Conservation (phyloP, 2,329 filamentous ascomycete genomes). For the Verticillium nubilum region DNA sequence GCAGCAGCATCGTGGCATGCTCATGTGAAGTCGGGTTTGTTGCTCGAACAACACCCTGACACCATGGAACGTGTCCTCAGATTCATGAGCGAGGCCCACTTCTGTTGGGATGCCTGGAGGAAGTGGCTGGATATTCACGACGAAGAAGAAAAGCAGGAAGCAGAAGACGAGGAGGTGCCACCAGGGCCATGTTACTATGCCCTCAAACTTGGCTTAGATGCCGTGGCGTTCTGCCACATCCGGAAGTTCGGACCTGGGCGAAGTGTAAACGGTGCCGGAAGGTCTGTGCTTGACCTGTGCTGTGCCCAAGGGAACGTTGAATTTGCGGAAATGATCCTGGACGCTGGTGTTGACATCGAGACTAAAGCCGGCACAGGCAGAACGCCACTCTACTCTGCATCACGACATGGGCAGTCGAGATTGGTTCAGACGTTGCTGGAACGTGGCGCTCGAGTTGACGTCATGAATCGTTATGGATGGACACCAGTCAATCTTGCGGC, state of each 20-base stretch:
- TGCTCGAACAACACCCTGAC: background rate
- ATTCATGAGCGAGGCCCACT: background rate
- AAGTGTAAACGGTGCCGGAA: too few relatives aligned
- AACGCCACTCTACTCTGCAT: background rate
- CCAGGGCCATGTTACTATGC: background rate
- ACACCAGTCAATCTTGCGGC: too few relatives aligned
- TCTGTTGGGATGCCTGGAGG: background rate
- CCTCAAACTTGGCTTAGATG: background rate
- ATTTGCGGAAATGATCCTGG: background rate
- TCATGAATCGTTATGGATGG: too few relatives aligned
- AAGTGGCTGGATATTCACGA: background rate
- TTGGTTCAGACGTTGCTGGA: too few relatives aligned
- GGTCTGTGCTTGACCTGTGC: background rate
- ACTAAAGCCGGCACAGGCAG: background rate
- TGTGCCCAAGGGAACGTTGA: background rate
- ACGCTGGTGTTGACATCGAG: background rate
- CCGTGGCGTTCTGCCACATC: background rate
- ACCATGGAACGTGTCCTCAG: background rate
- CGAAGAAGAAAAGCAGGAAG: background rate
- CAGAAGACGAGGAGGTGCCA: background rate
- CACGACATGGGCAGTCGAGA: too few relatives aligned
- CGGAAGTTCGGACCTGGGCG: background rate
- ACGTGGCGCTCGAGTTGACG: too few relatives aligned
- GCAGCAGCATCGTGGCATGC: background rate
- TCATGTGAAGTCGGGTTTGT: background rate